Evolutionary conservation across 305 asterid species (phyloP), one percentile per base, ranked within the genome.

Genomic region (Solanum chacoense): DNA sequence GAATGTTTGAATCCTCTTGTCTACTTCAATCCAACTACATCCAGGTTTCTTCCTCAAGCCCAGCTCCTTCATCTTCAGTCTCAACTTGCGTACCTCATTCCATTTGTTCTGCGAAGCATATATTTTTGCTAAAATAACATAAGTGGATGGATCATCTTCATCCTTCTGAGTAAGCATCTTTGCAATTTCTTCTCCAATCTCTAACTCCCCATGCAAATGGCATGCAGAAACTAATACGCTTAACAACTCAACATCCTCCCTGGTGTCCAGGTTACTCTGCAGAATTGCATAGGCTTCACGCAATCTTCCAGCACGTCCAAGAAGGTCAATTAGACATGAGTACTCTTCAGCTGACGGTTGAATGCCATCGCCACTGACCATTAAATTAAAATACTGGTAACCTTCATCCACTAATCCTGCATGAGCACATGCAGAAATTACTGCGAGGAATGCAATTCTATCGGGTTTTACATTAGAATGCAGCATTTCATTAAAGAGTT

Each of bases 371-470:
- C 59, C 90, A 40, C 79, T 45, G n/a, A 87, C 88, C 99, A 96
- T 96, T 87, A 87, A 87, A 38, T 90, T 90, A 84, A 95, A 96
- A 90, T 89, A 93, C 29, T 85, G 89, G 36, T 26, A 90, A 18
- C 98, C 98, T 89, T 94, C 91, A 26, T 92, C 93, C 74, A 96
- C 95, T 88, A 96, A 89, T 85, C 99, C 99, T n/a, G 92, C 96
- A 89, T 96, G 99, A 90, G 95, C 92, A 88, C 98, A 96, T 55
- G 98, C 95, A 74, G 99, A 95, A 87, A 96, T 93, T 45, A 96
- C 94, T 24, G 98, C 94, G 59, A 95, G 96, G 86, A 96, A 96
- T 37, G 97, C 89, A 63, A 96, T 93, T 91, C 98, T 92, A 72
- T 96, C 99, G 1, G 97, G 99, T 79, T 81, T 89, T 55, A 92